Evolutionary conservation across 1,284 basidiomycete genomes (phyloP), one percentile per base, ranked within the genome.

Genomic region (Apiotrichum siamense): DNA sequence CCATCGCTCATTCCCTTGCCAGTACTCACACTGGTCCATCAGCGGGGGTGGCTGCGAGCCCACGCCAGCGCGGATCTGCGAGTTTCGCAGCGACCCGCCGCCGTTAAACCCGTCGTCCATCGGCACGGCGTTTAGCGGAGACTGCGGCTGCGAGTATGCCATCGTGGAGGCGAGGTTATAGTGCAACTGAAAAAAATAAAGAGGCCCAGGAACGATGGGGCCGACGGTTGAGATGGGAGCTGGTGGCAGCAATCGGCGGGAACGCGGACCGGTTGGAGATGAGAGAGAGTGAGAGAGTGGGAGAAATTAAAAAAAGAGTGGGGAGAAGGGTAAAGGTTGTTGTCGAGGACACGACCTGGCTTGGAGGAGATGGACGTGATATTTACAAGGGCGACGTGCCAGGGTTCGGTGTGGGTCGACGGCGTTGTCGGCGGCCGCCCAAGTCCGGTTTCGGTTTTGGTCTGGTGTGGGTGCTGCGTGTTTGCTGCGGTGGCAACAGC

Each of bases 11-110:
- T 11, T 7, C 7, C 33, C 10, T 35, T n/a, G 17, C 7, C 9
- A 13, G 4, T 13, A 69, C 72, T 64, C 50, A 74, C 73, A 74
- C 51, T 75, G 72, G 58, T 75, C 73, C 35, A 75, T 59, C 18
- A 75, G 47, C 21, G 70, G 67, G 13, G 66, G 61, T 24, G 65
- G 63, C 39, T 62, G 7, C n/a, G n/a, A n/a, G 23, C 36, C 52
- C 7, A n/a, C 17, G 18, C 41, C 47, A 51, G 62, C 50, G 29
- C 54, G 54, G 41, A 53, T 29, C 39, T 57, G 56, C 43, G 54
- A 57, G 43, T 49, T 49, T 47, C 56, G 58, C 25, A 51, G 27
- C 6, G 58, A 59, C 38, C 38, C 38, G 38, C 33, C 23, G 38
- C 41, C 52, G 27, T 44, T 35, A n/a, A 35, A 35, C 36, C 38